Evolutionary conservation across 2,329 filamentous ascomycete species (phyloP).

Genomic region (Arthrobotrys musiformis): DNA sequence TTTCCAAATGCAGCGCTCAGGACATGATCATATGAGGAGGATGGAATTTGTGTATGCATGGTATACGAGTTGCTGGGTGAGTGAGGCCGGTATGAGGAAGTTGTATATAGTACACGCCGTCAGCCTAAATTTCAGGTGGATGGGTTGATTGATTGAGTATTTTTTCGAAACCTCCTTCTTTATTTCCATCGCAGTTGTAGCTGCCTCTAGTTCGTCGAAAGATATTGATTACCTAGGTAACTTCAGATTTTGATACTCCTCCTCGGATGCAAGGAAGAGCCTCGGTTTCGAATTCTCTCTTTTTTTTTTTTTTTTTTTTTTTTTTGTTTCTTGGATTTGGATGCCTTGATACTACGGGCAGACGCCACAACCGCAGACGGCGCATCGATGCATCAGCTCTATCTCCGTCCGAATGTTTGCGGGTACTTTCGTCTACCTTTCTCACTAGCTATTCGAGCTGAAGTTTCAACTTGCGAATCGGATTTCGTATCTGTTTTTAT

Average conservation of each 20-base stretch:
- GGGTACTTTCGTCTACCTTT: conserved; percentile 19
- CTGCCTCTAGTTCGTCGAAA: not conserved
- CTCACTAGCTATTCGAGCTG: not conserved
- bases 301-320: too few species aligned
- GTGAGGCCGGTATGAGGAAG: not conserved
- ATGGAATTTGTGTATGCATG: too few species aligned
- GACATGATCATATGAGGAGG: not conserved
- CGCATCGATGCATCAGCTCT: not conserved
- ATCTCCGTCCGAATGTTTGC: conserved; percentile 16
- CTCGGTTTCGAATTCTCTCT: too few species aligned
- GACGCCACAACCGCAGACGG: conserved; percentile 40
- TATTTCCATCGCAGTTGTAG: not conserved
- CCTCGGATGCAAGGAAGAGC: too few species aligned
- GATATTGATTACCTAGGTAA: too few species aligned
- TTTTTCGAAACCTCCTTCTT: not conserved
- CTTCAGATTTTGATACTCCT: too few species aligned
- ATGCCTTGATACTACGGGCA: not conserved
- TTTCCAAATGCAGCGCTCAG: not conserved
- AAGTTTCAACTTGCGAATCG: not conserved
- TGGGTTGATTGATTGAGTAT: not conserved
- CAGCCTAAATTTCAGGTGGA: not conserved
- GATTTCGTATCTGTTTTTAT: not conserved
- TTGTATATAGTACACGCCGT: conserved; percentile 7
- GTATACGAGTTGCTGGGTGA: not conserved
- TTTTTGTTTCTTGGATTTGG: too few species aligned